Base-by-base conservation (phyloP, 306 rosid species). In the Lotus japonicus region DNA sequence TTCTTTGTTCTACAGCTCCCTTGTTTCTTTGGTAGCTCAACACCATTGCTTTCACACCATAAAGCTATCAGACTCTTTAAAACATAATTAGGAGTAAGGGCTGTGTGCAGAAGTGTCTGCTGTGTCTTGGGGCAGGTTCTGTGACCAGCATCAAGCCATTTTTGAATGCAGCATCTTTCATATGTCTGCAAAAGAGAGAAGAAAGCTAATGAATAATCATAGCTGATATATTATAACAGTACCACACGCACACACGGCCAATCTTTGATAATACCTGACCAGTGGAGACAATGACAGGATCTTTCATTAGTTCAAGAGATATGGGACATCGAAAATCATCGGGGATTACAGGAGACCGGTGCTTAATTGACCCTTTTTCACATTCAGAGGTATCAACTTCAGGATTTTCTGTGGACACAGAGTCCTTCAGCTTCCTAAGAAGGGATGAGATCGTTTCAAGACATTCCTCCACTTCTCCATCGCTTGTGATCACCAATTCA, bases 11-110 rank as follows among this genome's bases (percentile, higher is more conserved):
- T 82, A 63, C 96, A 83, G 72, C 65, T 79, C 45, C 84, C 92
- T 76, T 85, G 96, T 68, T 77, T 82, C 81, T 83, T 88, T 5
- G 99, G 97, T 33, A 90, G 81, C 80, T 90, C 99, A 49, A 95
- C 85, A 2, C 99, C 99, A 78, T 95, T 95, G 85, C 83, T 95
- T 71, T 95, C 99, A 11, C 99, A 95, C 99, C 99, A 95, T 70
- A 95, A 71, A 77, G 88, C 84, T 72, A 95, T 90, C 72, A 95
- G 81, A 62, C 99, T 95, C 86, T 95, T 95, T 84, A 95, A 83
- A 78, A 87, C 97, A 28, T 95, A 95, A 78, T 95, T 95, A 57
- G 99, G 99, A 52, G 99, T 95, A 54, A 95, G 83, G 66, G 99
- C 99, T 10, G 96, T 85, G 70, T 90, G 99, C 71, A 77, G 19